Evolutionary conservation across 1,139 yeast genomes (phyloP).

Genomic region (Lodderomyces jiufengensis): DNA sequence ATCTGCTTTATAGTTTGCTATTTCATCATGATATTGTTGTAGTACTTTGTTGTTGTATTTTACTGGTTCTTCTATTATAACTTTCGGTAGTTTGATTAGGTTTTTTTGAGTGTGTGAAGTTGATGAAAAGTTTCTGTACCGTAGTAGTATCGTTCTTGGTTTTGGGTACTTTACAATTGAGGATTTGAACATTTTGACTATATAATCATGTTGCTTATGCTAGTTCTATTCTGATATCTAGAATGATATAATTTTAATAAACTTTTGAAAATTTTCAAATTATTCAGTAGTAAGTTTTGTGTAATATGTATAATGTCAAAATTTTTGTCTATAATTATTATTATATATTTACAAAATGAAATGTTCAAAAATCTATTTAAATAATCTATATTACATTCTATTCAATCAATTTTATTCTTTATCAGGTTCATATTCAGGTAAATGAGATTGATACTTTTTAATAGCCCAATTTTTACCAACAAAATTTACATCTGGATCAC

Average conservation of each 20-base stretch:
- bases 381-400: background rate
- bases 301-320: background rate
- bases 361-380: too few relatives aligned
- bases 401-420: background rate
- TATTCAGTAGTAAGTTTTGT: background rate
- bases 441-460: slow-evolving; percentile 58
- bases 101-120: background rate
- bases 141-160: too few relatives aligned
- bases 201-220: too few relatives aligned
- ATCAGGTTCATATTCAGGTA: slow-evolving; percentile 35
- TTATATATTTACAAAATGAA: background rate
- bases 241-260: too few relatives aligned
- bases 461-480: slow-evolving; percentile 81
- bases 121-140: background rate
- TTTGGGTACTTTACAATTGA: too few relatives aligned
- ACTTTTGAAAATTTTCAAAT: too few relatives aligned
- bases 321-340: too few relatives aligned
- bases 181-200: too few relatives aligned
- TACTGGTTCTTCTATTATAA: slow-evolving; percentile 10
- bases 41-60: slow-evolving; percentile 5
- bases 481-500: slow-evolving; percentile 65
- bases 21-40: slow-evolving; percentile 7
- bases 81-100: background rate
- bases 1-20: slow-evolving; percentile 6
- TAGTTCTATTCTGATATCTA: too few relatives aligned